Base-by-base conservation (phyloP, 345 rosid genomes). In the Litchi chinensis region DNA sequence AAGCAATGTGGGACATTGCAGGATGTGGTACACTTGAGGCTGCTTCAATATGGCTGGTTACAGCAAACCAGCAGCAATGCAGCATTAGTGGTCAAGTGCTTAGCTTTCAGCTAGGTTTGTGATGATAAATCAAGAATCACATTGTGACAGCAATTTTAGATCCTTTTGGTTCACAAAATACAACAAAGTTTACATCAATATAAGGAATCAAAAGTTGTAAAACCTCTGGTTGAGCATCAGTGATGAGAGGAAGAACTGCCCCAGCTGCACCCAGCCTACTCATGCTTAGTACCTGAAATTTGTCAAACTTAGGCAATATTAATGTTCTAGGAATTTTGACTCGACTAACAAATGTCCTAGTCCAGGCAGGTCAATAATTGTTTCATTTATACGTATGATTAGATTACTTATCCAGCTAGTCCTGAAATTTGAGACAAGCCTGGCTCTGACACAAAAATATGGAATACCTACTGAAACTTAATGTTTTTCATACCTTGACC, bases 261-360 rank as follows among this genome's bases (percentile, higher is more conserved):
- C 82, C 88, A 2, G 91, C 86, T 11, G 86, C 88, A 75, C 90
- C 91, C n/a, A 87, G 69, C 76, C 87, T 83, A 81, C 90, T 87
- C 87, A 83, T 85, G 88, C 91, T 87, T 24, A 87, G 81, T 48
- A 85, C 90, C 91, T 89, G 89, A 57, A 24, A 75, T 75, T 66
- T 32, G 2, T 57, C 5, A 69, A 26, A 56, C 21, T 41, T 59
- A 22, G 5, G 39, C 44, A 57, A 24, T 57, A 28, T 77, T 28
- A 67, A 43, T 46, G 60, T 32, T 44, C 80, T 69, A 28, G 3
- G 56, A 57, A 10, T 2, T 43, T 12, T 43, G 4, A 79, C 67
- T 41, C 2, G 65, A 37, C 12, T 59, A 39, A 28, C 64, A 28
- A 70, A 3, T 71, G n/a, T 5, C 62, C 19, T 68, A 40, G 26